Evolutionary conservation across 352 stramenopile species (phyloP).

Genomic region (Pythium vanterpoolii): DNA sequence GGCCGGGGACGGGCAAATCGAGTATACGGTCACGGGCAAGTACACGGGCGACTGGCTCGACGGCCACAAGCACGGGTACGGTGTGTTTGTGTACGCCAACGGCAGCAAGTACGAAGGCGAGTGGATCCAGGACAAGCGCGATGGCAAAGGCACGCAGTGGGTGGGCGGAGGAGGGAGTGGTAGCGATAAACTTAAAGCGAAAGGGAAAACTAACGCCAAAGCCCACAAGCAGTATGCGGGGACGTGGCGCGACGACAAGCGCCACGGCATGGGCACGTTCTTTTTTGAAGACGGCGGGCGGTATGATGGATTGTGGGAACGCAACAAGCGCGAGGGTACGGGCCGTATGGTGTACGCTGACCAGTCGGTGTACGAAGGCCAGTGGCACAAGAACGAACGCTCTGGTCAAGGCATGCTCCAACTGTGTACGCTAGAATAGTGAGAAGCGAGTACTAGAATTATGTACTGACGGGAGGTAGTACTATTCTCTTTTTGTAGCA

Average conservation of each 20-base stretch:
- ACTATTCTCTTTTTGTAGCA: slow-evolving; percentile 35
- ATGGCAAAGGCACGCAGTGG: slow-evolving; percentile 83
- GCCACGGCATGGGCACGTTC: slow-evolving; percentile 75
- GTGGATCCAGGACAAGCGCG: slow-evolving; percentile 74
- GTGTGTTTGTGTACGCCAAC: slow-evolving; percentile 86
- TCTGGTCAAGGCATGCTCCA: slow-evolving; percentile 63
- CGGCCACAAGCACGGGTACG: slow-evolving; percentile 91
- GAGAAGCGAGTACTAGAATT: background rate
- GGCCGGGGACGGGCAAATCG: slow-evolving; percentile 26
- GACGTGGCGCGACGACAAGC: slow-evolving; percentile 73
- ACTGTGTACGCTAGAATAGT: slow-evolving; percentile 38
- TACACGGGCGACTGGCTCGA: slow-evolving; percentile 94
- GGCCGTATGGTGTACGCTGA: slow-evolving; percentile 84
- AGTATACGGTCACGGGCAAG: slow-evolving; percentile 69
- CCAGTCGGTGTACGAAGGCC: slow-evolving; percentile 85
- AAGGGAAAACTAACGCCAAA: slow-evolving; percentile 24
- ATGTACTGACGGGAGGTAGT: too few species aligned
- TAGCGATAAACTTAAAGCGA: background rate
- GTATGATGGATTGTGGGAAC: slow-evolving; percentile 80
- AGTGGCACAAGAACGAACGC: slow-evolving; percentile 73
- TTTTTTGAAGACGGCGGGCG: slow-evolving; percentile 79
- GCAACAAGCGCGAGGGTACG: slow-evolving; percentile 71
- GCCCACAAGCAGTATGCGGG: slow-evolving; percentile 80
- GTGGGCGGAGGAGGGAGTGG: slow-evolving; percentile 41
- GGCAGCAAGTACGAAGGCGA: slow-evolving; percentile 91